These are phyloP conservation scores for Talaromyces borbonicus DNA, from an alignment of 495 filamentous ascomycete genomes.

Conservation along the genomic window DNA sequence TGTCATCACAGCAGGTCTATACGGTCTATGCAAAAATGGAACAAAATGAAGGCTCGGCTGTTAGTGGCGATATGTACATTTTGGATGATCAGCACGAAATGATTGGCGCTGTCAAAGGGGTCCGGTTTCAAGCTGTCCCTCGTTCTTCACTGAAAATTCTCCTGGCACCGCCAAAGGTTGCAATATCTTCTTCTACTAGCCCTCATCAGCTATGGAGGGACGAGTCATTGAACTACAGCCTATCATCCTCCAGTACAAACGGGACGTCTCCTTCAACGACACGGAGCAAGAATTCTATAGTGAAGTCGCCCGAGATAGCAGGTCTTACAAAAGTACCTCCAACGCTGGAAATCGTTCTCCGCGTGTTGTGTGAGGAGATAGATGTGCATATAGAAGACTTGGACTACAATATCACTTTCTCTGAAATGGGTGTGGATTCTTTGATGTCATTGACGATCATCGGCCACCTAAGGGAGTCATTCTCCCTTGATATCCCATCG, in stretches of 20 bases:
- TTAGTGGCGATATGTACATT: conserved; percentile 43
- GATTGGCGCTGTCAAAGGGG: conserved; percentile 21
- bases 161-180: not conserved
- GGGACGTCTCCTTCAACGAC: not conserved
- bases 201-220: not conserved
- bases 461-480: conserved; percentile 24
- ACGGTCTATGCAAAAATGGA: conserved; percentile 31
- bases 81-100: conserved; percentile 34
- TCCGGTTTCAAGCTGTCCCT: conserved; percentile 12
- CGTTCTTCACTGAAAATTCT: not conserved
- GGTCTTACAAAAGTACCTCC: not conserved
- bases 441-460: conserved; percentile 37
- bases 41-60: conserved; percentile 39
- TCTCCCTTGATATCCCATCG: conserved; percentile 18
- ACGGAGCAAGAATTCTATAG: not conserved
- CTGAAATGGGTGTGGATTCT: conserved; percentile 43
- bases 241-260: not conserved
- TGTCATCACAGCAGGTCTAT: conserved; percentile 15
- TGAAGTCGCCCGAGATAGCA: not conserved
- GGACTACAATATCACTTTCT: conserved; percentile 23
- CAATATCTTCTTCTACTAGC: too few species aligned
- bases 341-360: conserved; percentile 16
- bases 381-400: conserved; percentile 16
- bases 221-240: too few species aligned
- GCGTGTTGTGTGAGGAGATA: conserved; percentile 17